These are phyloP conservation scores for Fusarium abutilonis DNA, from an alignment of 2,329 filamentous ascomycete genomes.

Conservation along the genomic window DNA sequence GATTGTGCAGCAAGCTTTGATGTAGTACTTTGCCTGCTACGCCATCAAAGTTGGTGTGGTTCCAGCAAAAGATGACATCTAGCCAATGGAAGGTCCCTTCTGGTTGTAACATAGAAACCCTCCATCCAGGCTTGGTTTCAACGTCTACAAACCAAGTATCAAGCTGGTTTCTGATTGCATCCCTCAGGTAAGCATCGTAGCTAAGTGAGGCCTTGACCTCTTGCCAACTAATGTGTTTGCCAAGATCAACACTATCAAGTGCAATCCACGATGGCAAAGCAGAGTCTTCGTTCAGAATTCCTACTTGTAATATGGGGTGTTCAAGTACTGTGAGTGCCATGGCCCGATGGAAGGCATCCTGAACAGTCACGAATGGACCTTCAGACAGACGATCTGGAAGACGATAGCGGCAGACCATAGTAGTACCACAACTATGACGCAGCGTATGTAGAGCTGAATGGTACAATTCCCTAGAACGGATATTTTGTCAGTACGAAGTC, in stretches of 20 bases:
- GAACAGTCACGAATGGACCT: constrained; percentile 1
- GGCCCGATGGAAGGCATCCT: constrained; percentile 18
- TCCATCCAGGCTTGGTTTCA: constrained; percentile 44
- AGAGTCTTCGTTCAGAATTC: constrained; percentile 33
- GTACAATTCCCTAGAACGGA: constrained; percentile 25
- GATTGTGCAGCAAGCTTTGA: constrained; percentile 41
- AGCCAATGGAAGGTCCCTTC: constrained; percentile 15
- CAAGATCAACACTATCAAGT: constrained; percentile 23
- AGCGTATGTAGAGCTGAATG: constrained; percentile 32
- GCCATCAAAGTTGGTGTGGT: constrained; percentile 45
- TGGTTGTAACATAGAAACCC: constrained; percentile 31
- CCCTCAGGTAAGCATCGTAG: constrained; percentile 10
- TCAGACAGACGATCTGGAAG: constrained; percentile 18
- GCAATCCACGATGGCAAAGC: constrained; percentile 34
- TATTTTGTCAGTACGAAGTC: constrained; percentile 2
- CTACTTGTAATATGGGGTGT: constrained; percentile 37
- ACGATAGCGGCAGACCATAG: constrained; percentile 25
- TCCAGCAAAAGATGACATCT: constrained; percentile 45
- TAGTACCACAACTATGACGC: constrained; percentile 34
- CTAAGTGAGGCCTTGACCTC: constrained; percentile 1
- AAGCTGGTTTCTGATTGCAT: constrained; percentile 21
- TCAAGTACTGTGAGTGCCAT: constrained; percentile 34
- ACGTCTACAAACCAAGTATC: constrained; percentile 35
- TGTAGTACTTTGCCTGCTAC: constrained; percentile 49
- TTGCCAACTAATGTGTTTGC: constrained; percentile 29